Evolutionary conservation across 2,329 filamentous ascomycete genomes (phyloP), one percentile per base, ranked within the genome.

Genomic region (Pyrenophora graminea): DNA sequence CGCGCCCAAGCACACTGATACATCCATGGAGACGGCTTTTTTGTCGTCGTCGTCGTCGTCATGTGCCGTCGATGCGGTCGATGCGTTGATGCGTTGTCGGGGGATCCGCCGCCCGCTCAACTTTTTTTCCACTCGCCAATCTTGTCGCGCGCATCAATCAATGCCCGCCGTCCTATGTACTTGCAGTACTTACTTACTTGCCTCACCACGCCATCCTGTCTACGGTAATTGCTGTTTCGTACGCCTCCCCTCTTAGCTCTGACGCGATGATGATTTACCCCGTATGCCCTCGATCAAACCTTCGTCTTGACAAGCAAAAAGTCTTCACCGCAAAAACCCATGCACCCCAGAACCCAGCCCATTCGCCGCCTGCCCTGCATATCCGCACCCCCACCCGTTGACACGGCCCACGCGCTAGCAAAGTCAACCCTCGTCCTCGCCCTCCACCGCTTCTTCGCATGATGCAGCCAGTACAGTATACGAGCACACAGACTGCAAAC

Each of bases 21-120:
- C 33, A 38, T 15, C 37, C 33, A 30, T 6, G 42, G 25, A 30
- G 21, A 4, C 33, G 3, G 27, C 7, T 45, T 34, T 38, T 19
- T 30, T 21, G 12, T 33, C 19, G 21, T 25, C 23, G 23, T 7
- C 23, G 23, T 25, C 23, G 23, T 25, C 31, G 36, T 45, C 36
- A 42, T 51, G 39, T 19, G 43, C 43, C 18, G 51, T 30, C 25
- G 34, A 38, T 30, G 27, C 4, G 27, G 23, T 45, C 43, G 48
- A 51, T 41, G 51, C 51, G 51, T 51, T 51, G 51, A 48, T 51
- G 48, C 48, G 44, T 51, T 51, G 48, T 51, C 48, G 33, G 45
- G 45, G 32, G 41, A 45, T 45, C 39, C 44, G 48, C 43, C 23
- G 32, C 45, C 23, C 38, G 33, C 48, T 25, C 23, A 39, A 48